Evolutionary conservation across 1,139 yeast genomes (phyloP).

Genomic region (Yamadazyma aaseri): DNA sequence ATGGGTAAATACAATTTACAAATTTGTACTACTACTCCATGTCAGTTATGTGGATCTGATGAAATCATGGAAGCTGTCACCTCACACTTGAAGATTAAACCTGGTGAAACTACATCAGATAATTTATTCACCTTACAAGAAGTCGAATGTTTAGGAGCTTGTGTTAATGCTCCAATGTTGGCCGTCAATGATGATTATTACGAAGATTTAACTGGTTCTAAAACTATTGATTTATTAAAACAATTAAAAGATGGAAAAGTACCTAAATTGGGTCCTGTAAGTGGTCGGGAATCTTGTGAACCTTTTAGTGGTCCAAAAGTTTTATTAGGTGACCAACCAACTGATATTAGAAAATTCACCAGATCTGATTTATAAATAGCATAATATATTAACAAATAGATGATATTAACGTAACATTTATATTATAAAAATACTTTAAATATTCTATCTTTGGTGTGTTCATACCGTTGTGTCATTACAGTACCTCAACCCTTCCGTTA

Average conservation of each 20-base stretch:
- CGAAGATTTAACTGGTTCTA: constrained; percentile 77
- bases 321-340: constrained; percentile 60
- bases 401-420: too few relatives aligned
- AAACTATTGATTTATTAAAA: constrained; percentile 60
- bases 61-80: constrained; percentile 70
- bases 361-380: constrained; percentile 30
- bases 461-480: neutral
- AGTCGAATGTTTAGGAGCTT: constrained; percentile 91
- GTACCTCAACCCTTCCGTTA: neutral
- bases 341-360: constrained; percentile 57
- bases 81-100: constrained; percentile 60
- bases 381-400: neutral
- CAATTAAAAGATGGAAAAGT: constrained; percentile 64
- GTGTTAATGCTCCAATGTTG: constrained; percentile 89
- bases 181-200: constrained; percentile 81
- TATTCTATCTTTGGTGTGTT: too few relatives aligned
- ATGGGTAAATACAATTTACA: constrained; percentile 85
- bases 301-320: constrained; percentile 73
- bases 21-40: constrained; percentile 89
- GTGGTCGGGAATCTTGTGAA: constrained; percentile 72
- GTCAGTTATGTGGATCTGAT: constrained; percentile 84
- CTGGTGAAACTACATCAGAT: constrained; percentile 80
- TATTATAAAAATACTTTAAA: too few relatives aligned
- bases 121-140: constrained; percentile 79
- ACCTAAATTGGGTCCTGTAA: constrained; percentile 65